These are phyloP conservation scores for Gastrolobium bilobum DNA, from an alignment of 306 rosid species.

Conservation along the genomic window DNA sequence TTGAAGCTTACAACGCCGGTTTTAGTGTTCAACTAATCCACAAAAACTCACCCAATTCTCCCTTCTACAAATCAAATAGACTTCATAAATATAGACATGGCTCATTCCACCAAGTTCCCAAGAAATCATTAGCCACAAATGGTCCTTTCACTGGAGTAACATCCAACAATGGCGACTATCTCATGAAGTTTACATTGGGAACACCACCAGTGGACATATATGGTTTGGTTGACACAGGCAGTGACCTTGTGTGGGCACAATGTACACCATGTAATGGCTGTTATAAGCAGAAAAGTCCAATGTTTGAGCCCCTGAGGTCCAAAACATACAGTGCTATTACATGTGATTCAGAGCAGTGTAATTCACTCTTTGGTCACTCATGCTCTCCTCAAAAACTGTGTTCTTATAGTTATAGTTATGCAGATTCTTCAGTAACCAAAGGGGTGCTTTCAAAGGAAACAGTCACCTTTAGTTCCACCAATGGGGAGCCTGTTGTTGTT, in stretches of 20 bases:
- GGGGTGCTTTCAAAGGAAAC: slow-evolving; percentile 63
- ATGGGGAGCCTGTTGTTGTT: slow-evolving; percentile 37
- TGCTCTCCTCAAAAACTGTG: slow-evolving; percentile 61
- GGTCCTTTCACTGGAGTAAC: slow-evolving; percentile 49
- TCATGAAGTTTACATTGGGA: slow-evolving; percentile 66
- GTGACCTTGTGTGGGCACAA: slow-evolving; percentile 72
- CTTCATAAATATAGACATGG: not conserved
- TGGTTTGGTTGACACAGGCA: slow-evolving; percentile 71
- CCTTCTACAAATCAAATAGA: slow-evolving; percentile 35
- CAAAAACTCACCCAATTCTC: slow-evolving; percentile 44
- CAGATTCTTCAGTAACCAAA: slow-evolving; percentile 49
- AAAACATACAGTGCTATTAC: slow-evolving; percentile 54
- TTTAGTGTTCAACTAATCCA: slow-evolving; percentile 55
- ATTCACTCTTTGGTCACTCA: slow-evolving; percentile 13
- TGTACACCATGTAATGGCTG: slow-evolving; percentile 62
- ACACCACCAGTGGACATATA: slow-evolving; percentile 66
- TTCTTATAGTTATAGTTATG: slow-evolving; percentile 58
- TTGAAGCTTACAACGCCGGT: slow-evolving; percentile 42
- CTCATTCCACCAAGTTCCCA: slow-evolving; percentile 38
- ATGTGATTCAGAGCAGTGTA: slow-evolving; percentile 59
- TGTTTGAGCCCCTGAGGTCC: slow-evolving; percentile 61
- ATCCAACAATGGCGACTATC: slow-evolving; percentile 63
- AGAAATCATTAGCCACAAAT: slow-evolving; percentile 32
- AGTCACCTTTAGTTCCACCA: slow-evolving; percentile 43
- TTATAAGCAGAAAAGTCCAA: slow-evolving; percentile 58